Base-by-base conservation (phyloP, 164 flowering plant species). In the Vitis rupestris region DNA sequence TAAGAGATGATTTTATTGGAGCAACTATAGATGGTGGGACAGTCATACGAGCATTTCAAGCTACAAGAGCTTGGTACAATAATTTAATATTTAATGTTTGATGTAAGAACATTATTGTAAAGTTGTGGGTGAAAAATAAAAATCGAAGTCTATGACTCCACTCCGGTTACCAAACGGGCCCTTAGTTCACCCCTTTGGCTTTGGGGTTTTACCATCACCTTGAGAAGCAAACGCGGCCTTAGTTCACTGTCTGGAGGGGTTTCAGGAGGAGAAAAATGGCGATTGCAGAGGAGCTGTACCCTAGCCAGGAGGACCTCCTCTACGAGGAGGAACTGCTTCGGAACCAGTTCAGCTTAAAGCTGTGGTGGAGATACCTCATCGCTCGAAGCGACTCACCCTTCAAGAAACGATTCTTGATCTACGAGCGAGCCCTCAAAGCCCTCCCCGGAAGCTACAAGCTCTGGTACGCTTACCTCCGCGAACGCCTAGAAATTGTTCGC, bases 381-480 rank as follows among this genome's bases (percentile, higher is more conserved):
- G 94, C 94, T 2, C 77, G 80, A 1, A 29, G 77, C 13, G 81
- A 72, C 0, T 61, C 94, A 0, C 96, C 97, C 1, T 87, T 93
- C 85, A 77, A 77, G 79, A 90, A 88, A 52, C 87, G 99, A 3
- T 72, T 82, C 17, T 51, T 90, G 0, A 84, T 94, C 47, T 94
- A 92, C 74, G 99, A 94, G 71, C 84, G 99, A 3, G 93, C 99
- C 54, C 84, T 95, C 50, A 88, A 85, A 66, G 94, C 98, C 2
- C 79, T 95, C 6, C 98, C 99, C 0, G 97, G 98, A 0, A 91
- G 97, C 80, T 93, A 93, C 90, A 95, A 95, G 78, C 86, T 95
- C 1, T 95, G 99, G 99, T 68, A 88, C 62, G 97, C 99, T 1
- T 95, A 93, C 70, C 85, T 95, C 37, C 88, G 89, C 2, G 98